Percentiles rank a stretch among this genome's conserved stretches.
Conservation (phyloP, 2,329 filamentous ascomycete genomes). For the Pseudocercospora eumusae region DNA sequence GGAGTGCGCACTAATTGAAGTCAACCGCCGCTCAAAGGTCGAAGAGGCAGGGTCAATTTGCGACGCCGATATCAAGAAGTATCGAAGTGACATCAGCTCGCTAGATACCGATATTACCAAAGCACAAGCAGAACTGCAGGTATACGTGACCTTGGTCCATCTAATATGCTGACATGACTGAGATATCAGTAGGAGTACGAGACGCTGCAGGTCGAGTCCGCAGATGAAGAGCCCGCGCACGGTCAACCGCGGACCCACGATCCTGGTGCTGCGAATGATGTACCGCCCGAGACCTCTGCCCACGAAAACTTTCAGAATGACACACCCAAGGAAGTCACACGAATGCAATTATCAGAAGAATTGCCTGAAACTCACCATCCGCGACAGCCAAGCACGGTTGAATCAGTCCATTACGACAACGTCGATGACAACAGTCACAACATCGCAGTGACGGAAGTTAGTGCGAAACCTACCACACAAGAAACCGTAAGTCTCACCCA, state of each 20-base stretch:
- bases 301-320: background rate
- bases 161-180: background rate
- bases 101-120: background rate
- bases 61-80: background rate
- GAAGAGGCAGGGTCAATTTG: too few species aligned
- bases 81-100: background rate
- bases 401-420: background rate
- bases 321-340: background rate
- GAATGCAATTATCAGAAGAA: background rate
- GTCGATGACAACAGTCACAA: background rate
- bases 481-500: background rate
- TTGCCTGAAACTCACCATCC: background rate
- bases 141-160: background rate
- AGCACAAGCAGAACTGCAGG: background rate
- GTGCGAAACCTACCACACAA: background rate
- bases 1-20: too few species aligned
- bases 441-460: too few species aligned
- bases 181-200: background rate
- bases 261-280: background rate
- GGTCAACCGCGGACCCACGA: background rate
- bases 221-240: background rate
- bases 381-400: background rate
- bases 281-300: background rate
- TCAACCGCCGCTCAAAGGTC: too few species aligned
- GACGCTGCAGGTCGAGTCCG: background rate